phyloP scores from a whole-genome alignment of 2,329 filamentous ascomycete genomes.

The Leptographium flavum region DNA sequence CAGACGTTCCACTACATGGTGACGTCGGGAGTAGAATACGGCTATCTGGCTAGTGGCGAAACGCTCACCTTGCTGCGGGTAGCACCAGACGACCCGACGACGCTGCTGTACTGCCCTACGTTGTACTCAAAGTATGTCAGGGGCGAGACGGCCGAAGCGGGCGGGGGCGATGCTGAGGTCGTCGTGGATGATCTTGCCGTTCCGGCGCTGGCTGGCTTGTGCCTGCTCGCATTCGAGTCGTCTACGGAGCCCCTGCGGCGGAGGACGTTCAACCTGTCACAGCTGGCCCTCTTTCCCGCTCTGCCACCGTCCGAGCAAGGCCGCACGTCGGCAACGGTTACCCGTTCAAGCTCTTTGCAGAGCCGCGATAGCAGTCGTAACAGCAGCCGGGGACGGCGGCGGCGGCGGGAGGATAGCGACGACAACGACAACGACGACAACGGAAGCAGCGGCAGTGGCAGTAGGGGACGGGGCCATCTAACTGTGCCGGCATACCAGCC shows the following conservation, averaged over 20 bases:
- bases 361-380: neutral
- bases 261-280: neutral
- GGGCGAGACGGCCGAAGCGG: neutral
- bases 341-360: neutral
- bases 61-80: neutral
- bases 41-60: slow-evolving; percentile 1
- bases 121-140: neutral
- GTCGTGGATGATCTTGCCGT: neutral
- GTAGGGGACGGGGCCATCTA: neutral
- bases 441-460: neutral
- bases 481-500: neutral
- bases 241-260: neutral
- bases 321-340: neutral
- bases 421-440: neutral
- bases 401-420: neutral
- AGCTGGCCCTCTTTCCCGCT: slow-evolving; percentile 1
- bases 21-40: neutral
- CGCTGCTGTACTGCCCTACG: neutral
- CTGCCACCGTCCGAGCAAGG: neutral
- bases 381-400: neutral
- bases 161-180: neutral
- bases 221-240: slow-evolving; percentile 4
- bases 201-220: neutral
- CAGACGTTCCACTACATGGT: slow-evolving; percentile 3
- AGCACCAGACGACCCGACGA: neutral